These are phyloP conservation scores for Vitis labrusca DNA, from an alignment of 164 flowering plant species.

Conservation along the genomic window DNA sequence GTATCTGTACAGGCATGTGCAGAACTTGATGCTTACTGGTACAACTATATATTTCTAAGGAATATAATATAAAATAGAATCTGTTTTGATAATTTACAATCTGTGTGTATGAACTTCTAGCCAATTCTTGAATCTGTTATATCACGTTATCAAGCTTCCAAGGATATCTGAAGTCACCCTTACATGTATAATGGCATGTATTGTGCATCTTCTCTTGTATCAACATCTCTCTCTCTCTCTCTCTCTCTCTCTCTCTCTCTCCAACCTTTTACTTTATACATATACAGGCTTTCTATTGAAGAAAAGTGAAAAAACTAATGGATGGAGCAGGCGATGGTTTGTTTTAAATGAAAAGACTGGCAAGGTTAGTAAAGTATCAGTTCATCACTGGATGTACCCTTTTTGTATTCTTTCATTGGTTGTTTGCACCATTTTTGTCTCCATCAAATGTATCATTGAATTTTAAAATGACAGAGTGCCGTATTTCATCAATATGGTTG, in stretches of 20 bases:
- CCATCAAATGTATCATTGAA: too few species aligned
- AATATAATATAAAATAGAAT: neutral
- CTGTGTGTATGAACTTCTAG: neutral
- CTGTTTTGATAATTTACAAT: neutral
- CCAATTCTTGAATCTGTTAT: neutral
- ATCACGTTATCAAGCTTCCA: neutral
- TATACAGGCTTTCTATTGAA: conserved; percentile 77
- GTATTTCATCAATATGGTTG: neutral
- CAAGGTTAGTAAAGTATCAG: conserved; percentile 56
- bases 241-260: neutral
- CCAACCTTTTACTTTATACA: neutral
- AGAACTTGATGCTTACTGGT: neutral
- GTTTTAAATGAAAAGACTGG: conserved; percentile 95
- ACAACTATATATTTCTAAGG: neutral
- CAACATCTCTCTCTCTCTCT: too few species aligned
- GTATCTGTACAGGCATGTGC: neutral
- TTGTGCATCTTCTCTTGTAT: neutral
- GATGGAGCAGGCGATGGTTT: conserved; percentile 98
- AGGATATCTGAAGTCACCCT: neutral
- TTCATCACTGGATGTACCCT: too few species aligned
- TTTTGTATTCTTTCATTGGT: too few species aligned
- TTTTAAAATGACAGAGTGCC: neutral
- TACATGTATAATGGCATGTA: neutral
- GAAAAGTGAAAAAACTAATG: conserved; percentile 89
- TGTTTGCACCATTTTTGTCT: too few species aligned